These are phyloP conservation scores for Pseudodiploospora longispora DNA, from an alignment of 2,329 filamentous ascomycete genomes.

Conservation along the genomic window DNA sequence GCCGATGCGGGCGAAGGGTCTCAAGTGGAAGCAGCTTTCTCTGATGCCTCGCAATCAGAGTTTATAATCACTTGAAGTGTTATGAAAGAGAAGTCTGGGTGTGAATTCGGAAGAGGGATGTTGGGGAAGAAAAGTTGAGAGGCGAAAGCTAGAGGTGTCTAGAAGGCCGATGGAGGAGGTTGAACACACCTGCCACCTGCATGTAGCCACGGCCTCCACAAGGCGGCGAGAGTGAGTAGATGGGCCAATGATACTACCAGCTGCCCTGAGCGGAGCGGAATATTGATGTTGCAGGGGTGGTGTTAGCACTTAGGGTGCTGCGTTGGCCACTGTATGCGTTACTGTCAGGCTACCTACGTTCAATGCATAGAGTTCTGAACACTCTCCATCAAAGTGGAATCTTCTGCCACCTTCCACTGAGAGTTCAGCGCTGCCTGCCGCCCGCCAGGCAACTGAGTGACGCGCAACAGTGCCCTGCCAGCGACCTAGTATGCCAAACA, in stretches of 20 bases:
- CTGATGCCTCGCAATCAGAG: not conserved
- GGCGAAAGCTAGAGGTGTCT: slow-evolving; percentile 13
- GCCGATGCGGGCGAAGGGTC: not conserved
- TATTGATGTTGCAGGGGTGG: slow-evolving; percentile 24
- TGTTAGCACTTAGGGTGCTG: not conserved
- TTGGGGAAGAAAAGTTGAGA: slow-evolving; percentile 11
- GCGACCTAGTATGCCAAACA: no score
- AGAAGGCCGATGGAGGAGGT: slow-evolving; percentile 3
- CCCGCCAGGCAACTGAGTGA: slow-evolving; percentile 11
- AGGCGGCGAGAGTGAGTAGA: slow-evolving; percentile 12
- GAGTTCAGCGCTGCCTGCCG: not conserved
- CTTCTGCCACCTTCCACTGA: slow-evolving; percentile 23
- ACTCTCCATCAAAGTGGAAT: slow-evolving; percentile 17
- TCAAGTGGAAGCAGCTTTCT: no score
- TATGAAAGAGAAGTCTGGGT: not conserved
- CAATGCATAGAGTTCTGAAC: not conserved
- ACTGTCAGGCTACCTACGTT: slow-evolving; percentile 3
- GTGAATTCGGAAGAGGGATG: slow-evolving; percentile 1
- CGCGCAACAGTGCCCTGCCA: slow-evolving; percentile 7
- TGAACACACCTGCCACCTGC: slow-evolving; percentile 4
- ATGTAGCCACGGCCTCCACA: slow-evolving; percentile 5
- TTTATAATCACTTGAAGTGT: not conserved
- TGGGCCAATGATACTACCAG: slow-evolving; percentile 27
- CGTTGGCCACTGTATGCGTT: slow-evolving; percentile 9
- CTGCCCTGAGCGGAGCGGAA: slow-evolving; percentile 25